Conservation (phyloP, 164 flowering plant genomes). For the Stephania japonica region DNA sequence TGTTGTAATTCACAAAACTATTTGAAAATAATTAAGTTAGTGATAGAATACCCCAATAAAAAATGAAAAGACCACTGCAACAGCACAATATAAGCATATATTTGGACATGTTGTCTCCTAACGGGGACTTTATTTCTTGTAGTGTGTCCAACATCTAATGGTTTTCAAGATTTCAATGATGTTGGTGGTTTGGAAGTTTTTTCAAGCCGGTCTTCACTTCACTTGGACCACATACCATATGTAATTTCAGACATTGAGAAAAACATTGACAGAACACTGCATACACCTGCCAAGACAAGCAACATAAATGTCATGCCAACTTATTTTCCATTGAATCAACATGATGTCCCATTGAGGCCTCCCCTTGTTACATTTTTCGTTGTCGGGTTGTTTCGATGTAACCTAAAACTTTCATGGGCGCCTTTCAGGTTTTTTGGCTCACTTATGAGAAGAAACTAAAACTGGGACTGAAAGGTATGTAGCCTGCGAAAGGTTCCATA, state of each 20-base stretch:
- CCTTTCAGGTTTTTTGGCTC: not conserved
- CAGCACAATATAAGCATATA: not conserved
- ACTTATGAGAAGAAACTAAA: not conserved
- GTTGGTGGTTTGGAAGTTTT: not conserved
- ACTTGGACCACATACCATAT: not conserved
- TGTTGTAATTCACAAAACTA: not conserved
- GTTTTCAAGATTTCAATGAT: not conserved
- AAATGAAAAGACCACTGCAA: not conserved
- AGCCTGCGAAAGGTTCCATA: not conserved
- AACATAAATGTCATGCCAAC: not conserved
- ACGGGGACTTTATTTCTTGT: not conserved
- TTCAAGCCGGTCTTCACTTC: not conserved
- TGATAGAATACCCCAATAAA: not conserved
- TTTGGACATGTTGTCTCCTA: constrained; percentile 1
- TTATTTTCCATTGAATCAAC: not conserved
- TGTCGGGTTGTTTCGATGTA: not conserved
- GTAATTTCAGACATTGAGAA: not conserved
- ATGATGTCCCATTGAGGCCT: not conserved
- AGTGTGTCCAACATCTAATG: not conserved
- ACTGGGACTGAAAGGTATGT: not conserved
- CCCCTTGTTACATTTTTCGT: not conserved
- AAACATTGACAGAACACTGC: not conserved
- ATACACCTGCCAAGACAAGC: not conserved
- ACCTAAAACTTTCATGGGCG: not conserved
- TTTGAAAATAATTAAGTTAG: not conserved